These are phyloP conservation scores for Marchantia paleacea DNA, from an alignment of 225 moss, liverwort and hornwort species.

Conservation along the genomic window DNA sequence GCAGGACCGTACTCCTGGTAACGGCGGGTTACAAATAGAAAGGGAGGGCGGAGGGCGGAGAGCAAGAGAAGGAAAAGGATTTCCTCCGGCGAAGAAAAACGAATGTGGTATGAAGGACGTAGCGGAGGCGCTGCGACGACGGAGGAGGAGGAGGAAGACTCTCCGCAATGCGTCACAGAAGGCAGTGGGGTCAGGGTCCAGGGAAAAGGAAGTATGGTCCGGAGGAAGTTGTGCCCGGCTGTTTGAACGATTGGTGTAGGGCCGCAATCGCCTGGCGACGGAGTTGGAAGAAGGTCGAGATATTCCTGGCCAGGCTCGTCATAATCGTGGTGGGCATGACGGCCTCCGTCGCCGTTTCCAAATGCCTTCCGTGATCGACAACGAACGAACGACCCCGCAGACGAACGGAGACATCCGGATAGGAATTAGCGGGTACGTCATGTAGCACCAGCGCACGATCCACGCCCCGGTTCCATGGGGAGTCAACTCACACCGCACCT, in stretches of 20 bases:
- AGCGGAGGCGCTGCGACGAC: neutral
- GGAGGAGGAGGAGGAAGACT: neutral
- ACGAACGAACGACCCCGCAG: neutral
- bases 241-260: neutral
- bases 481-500: too few species aligned
- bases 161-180: neutral
- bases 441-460: neutral
- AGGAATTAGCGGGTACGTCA: neutral
- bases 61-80: neutral
- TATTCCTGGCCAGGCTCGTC: slow-evolving; percentile 16
- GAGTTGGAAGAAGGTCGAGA: neutral
- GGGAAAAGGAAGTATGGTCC: neutral
- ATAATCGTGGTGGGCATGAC: slow-evolving; percentile 13
- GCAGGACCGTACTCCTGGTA: neutral
- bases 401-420: neutral
- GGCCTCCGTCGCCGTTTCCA: slow-evolving; percentile 13
- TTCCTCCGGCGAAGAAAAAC: neutral
- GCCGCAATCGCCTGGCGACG: neutral
- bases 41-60: neutral
- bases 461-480: neutral
- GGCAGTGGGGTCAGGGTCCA: slow-evolving; percentile 16
- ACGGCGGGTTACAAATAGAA: neutral
- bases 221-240: neutral
- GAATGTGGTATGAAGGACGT: neutral
- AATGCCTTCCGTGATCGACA: neutral